Conservation (phyloP, 805 yeast species). For the Candida easanensis region DNA sequence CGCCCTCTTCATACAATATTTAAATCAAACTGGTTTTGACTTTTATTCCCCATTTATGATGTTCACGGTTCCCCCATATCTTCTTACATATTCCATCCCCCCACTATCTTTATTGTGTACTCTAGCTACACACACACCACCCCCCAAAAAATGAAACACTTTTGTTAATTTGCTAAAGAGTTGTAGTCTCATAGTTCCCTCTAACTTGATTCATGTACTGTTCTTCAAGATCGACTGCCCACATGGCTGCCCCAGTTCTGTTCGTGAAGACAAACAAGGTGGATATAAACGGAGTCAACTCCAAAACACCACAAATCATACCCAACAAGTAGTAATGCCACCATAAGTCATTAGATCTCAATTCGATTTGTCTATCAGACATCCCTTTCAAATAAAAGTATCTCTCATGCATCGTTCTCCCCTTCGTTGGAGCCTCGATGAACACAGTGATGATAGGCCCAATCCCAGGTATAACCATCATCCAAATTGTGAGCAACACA, state of each 20-base stretch:
- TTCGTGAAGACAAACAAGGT: constrained; percentile 14
- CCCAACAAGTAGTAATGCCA: constrained; percentile 11
- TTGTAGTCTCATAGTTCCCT: not conserved
- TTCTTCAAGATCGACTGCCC: constrained; percentile 13
- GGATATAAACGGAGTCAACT: constrained; percentile 8
- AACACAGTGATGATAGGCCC: constrained; percentile 9
- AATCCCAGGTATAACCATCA: constrained; percentile 10
- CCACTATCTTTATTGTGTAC: not conserved
- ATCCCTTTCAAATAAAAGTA: constrained; percentile 10
- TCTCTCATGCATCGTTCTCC: constrained; percentile 7
- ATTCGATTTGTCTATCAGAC: constrained; percentile 1
- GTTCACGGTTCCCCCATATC: not conserved
- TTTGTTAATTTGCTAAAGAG: too few relatives aligned
- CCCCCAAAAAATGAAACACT: too few relatives aligned
- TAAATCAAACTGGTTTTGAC: too few relatives aligned
- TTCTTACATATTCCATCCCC: too few relatives aligned
- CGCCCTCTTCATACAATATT: too few relatives aligned
- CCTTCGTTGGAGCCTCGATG: constrained; percentile 11
- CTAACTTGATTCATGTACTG: not conserved
- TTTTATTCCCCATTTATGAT: not conserved
- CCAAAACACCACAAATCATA: constrained; percentile 5
- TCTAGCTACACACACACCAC: not conserved
- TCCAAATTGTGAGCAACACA: constrained; percentile 5
- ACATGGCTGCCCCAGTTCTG: constrained; percentile 13
- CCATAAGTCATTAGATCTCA: constrained; percentile 5